These are phyloP conservation scores for Ustilago trichophora DNA, from an alignment of 1,284 basidiomycete genomes.

Conservation along the genomic window DNA sequence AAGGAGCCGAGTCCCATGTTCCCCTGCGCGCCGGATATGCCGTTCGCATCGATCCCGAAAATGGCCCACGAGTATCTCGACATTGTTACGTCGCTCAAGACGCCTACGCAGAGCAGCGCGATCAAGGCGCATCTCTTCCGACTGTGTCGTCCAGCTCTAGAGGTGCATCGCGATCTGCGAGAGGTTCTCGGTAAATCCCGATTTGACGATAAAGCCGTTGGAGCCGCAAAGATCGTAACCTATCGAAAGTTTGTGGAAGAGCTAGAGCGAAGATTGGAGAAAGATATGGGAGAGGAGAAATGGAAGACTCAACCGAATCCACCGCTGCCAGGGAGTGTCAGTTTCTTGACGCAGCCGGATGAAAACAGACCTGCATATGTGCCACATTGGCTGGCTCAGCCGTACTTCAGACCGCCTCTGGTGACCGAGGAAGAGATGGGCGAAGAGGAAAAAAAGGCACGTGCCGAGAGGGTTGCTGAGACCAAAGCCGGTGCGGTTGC, in stretches of 20 bases:
- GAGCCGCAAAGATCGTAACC: conserved; percentile 70
- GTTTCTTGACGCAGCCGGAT: conserved; percentile 53
- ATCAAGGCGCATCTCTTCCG: conserved; percentile 95
- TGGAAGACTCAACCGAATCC: conserved; percentile 18
- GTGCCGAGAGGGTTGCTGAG: conserved; percentile 9
- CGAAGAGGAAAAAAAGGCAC: neutral
- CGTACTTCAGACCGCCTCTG: conserved; percentile 75
- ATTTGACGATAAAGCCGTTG: conserved; percentile 49
- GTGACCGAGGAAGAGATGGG: conserved; percentile 5
- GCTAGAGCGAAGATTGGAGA: conserved; percentile 76
- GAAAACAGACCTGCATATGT: conserved; percentile 70
- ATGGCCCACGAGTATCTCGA: conserved; percentile 87
- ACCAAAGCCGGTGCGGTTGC: neutral
- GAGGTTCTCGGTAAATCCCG: conserved; percentile 73
- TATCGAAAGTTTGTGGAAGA: conserved; percentile 74
- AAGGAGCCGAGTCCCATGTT: conserved; percentile 24
- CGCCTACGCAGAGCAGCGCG: conserved; percentile 77
- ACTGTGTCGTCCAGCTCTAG: conserved; percentile 81
- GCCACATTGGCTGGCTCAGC: conserved; percentile 86
- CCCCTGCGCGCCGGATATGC: conserved; percentile 32
- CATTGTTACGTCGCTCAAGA: conserved; percentile 79
- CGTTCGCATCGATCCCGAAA: conserved; percentile 74
- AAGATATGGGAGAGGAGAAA: conserved; percentile 64
- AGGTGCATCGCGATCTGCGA: conserved; percentile 77
- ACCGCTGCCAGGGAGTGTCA: conserved; percentile 24